A percentile compares a stretch with the other conserved stretches of the same genome.
phyloP scores from a whole-genome alignment of 495 filamentous ascomycete species.

The Penicillium canescens region DNA sequence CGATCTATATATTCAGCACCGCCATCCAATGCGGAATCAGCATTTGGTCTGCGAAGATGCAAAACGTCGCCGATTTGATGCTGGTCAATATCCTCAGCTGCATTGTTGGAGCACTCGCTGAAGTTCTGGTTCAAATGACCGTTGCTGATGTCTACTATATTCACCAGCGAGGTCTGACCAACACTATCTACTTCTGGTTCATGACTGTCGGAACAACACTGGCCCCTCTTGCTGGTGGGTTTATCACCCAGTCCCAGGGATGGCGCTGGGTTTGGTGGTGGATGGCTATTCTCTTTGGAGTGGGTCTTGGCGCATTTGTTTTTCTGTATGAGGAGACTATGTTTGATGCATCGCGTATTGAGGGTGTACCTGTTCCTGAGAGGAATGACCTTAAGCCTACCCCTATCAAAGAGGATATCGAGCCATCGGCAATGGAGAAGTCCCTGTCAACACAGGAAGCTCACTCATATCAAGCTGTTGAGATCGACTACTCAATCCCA shows the following conservation, averaged over 20 bases:
- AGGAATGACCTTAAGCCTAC: not conserved
- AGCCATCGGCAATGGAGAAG: not conserved
- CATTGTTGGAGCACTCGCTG: conserved; percentile 37
- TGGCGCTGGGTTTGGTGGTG: conserved; percentile 57
- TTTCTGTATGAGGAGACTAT: conserved; percentile 24
- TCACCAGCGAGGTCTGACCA: conserved; percentile 45
- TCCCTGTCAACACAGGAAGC: not conserved
- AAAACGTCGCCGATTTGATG: conserved; percentile 39
- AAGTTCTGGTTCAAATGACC: conserved; percentile 47
- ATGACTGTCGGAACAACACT: conserved; percentile 32
- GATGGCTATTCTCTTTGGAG: conserved; percentile 43
- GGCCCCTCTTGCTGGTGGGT: conserved; percentile 43
- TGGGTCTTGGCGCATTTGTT: conserved; percentile 10
- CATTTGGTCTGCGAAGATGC: conserved; percentile 40
- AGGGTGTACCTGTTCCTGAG: conserved; percentile 8
- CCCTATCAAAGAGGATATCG: conserved; percentile 5
- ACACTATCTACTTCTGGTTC: conserved; percentile 39
- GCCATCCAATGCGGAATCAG: conserved; percentile 32
- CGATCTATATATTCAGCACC: conserved; percentile 43
- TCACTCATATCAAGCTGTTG: not conserved
- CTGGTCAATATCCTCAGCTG: conserved; percentile 35
- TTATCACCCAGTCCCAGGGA: conserved; percentile 41
- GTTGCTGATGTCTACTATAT: conserved; percentile 51
- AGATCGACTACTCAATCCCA: conserved; percentile 19
- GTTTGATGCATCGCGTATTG: conserved; percentile 7